Base-by-base conservation (phyloP, 2,329 filamentous ascomycete genomes). In the Cladophialophora carrionii region DNA sequence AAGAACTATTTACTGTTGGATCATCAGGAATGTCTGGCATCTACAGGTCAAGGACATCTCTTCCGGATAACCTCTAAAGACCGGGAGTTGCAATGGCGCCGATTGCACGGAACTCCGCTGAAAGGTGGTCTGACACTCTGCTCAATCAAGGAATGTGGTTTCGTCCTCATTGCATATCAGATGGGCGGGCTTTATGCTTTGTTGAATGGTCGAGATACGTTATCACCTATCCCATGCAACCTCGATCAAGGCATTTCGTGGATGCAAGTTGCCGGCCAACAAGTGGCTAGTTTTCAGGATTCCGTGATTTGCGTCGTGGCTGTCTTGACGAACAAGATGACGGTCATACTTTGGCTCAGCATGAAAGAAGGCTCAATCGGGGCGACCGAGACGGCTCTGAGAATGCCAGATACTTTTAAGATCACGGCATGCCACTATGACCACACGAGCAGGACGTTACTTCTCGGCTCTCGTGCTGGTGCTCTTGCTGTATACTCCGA, bases 391-490 rank as follows among this genome's bases (percentile, higher is more conserved):
- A 66, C 63, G 10, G 67, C 67, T 8, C 63, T 78, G 63, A 55
- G 65, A 72, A 34, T 80, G 5, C 79, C 82, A 4, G 70, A 78
- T 2, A 78, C 77, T 4, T 85, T 86, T 60, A 73, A 80, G 1
- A 79, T 87, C 14, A 85, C 84, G 20, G 83, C 82, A 67, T 82
- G 83, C 41, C 65, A 41, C 43, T 70, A 71, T 56, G 55, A 69
- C 54, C 24, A 43, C n/a, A 14, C 46, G 6, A 61, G 72, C 68
- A 12, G 71, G 76, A 9, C 76, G 76, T 61, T 71, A 84, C n/a
- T 84, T 1, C 65, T 88, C 8, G 87, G 87, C 0, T 86, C 84
- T 43, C 81, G 85, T 66, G 78, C 77, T 58, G 87, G 87, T 2
- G 78, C 78, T 1, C 72, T 89, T 57, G 82, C 81, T 3, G 58